Percentiles rank a stretch among this genome's conserved stretches.
phyloP scores from a whole-genome alignment of 768 basidiomycete genomes.

The Xerocomellus dryophilus region DNA sequence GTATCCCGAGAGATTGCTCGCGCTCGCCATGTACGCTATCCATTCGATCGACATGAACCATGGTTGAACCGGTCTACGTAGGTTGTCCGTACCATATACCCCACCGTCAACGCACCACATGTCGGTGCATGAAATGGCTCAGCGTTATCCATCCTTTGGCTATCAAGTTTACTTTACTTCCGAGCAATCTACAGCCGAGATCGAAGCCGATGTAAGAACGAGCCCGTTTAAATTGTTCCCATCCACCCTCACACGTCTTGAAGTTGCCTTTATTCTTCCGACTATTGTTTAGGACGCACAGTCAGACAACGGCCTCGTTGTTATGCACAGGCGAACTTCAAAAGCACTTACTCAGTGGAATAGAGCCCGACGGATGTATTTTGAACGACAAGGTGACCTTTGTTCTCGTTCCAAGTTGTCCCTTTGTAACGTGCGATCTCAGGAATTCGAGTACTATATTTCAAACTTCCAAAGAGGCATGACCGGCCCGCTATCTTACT shows the following conservation, averaged over 20 bases:
- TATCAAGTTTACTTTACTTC: slow-evolving; percentile 70
- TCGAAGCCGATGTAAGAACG: slow-evolving; percentile 53
- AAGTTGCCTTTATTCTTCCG: slow-evolving; percentile 20
- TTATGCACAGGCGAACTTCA: slow-evolving; percentile 8
- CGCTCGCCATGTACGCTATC: slow-evolving; percentile 55
- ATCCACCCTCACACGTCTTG: slow-evolving; percentile 26
- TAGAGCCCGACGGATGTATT: slow-evolving; percentile 10
- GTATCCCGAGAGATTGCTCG: slow-evolving; percentile 60
- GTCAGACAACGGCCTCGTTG: background rate
- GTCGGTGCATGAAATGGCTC: slow-evolving; percentile 50
- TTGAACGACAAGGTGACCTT: slow-evolving; percentile 18
- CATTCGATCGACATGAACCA: background rate
- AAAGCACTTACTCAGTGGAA: slow-evolving; percentile 1
- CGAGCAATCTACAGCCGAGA: slow-evolving; percentile 46
- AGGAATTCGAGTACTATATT: slow-evolving; percentile 59
- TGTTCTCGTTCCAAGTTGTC: background rate
- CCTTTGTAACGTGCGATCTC: slow-evolving; percentile 6
- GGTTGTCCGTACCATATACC: slow-evolving; percentile 63
- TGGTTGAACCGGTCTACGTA: slow-evolving; percentile 26
- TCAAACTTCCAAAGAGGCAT: slow-evolving; percentile 48
- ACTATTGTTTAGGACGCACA: slow-evolving; percentile 3
- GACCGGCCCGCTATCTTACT: slow-evolving; percentile 75
- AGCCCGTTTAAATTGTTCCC: background rate
- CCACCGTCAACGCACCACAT: slow-evolving; percentile 53
- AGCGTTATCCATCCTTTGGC: slow-evolving; percentile 52